Percentiles rank a stretch among this genome's conserved stretches.
phyloP scores from a whole-genome alignment of 352 stramenopile genomes.

The Blastocystis sp. region DNA sequence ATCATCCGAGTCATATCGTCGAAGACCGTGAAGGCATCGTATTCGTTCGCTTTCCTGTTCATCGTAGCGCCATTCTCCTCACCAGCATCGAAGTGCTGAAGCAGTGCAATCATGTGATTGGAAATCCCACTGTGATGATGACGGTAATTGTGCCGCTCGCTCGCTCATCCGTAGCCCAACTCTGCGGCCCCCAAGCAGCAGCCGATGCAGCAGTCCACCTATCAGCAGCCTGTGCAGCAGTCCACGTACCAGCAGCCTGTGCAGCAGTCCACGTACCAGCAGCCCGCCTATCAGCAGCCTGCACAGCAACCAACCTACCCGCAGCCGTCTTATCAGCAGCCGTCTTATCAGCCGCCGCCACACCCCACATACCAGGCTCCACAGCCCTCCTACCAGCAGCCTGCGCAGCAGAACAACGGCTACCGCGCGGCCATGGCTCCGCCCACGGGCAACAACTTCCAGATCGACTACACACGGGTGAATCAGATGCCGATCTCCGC shows the following conservation, averaged over 20 bases:
- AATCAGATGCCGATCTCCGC: conserved; percentile 58
- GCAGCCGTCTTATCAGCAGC: conserved; percentile 27
- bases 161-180: not conserved
- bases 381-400: not conserved
- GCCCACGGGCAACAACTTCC: not conserved
- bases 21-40: conserved; percentile 34
- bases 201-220: not conserved
- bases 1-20: conserved; percentile 29
- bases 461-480: conserved; percentile 23
- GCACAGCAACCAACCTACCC: conserved; percentile 18
- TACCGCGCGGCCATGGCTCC: not conserved
- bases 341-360: not conserved
- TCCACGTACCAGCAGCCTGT: not conserved
- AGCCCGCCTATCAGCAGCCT: not conserved
- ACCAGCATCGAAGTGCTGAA: conserved; percentile 21
- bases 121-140: conserved; percentile 28
- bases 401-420: not conserved
- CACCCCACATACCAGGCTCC: not conserved
- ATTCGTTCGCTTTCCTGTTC: not conserved
- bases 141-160: not conserved
- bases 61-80: conserved; percentile 37
- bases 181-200: not conserved
- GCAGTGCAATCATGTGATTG: conserved; percentile 22
- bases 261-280: conserved; percentile 1
- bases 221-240: not conserved